phyloP scores from a whole-genome alignment of 2,329 filamentous ascomycete genomes.

The Xylaria sp. region DNA sequence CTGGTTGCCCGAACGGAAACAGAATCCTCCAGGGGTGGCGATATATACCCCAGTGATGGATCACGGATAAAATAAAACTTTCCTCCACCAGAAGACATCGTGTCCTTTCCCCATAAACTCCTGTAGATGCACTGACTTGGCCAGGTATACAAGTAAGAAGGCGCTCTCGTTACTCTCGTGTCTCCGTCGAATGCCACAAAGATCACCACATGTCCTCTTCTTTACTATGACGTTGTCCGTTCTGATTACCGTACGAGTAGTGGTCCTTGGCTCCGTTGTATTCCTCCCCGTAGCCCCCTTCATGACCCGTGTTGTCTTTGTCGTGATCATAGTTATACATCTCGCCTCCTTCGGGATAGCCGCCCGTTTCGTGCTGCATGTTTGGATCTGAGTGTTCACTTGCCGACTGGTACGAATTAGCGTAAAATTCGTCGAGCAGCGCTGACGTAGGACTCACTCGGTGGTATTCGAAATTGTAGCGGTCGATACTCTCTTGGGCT shows the following conservation, averaged over 20 bases:
- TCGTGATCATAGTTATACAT: conserved; percentile 50
- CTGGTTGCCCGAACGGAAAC: conserved; percentile 3
- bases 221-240: conserved; percentile 30
- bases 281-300: conserved; percentile 32
- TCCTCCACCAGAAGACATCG: conserved; percentile 10
- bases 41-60: conserved; percentile 14
- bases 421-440: background rate
- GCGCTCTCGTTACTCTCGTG: conserved; percentile 17
- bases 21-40: background rate
- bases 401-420: conserved; percentile 34
- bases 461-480: conserved; percentile 51
- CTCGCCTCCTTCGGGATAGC: conserved; percentile 49
- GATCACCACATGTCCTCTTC: conserved; percentile 42
- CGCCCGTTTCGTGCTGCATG: conserved; percentile 38
- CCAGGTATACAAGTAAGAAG: conserved; percentile 20
- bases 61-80: background rate
- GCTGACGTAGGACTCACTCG: conserved; percentile 37
- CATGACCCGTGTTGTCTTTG: conserved; percentile 38
- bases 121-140: conserved; percentile 22
- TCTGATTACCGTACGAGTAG: conserved; percentile 28
- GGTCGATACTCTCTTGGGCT: conserved; percentile 41
- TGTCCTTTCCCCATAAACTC: conserved; percentile 18
- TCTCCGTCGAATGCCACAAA: conserved; percentile 14
- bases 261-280: conserved; percentile 31
- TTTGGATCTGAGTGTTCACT: conserved; percentile 44